Percentiles rank a stretch among this genome's conserved stretches.
These are phyloP conservation scores for Sordariomycetes sp. DNA, from an alignment of 2,329 filamentous ascomycete species.

Conservation along the genomic window DNA sequence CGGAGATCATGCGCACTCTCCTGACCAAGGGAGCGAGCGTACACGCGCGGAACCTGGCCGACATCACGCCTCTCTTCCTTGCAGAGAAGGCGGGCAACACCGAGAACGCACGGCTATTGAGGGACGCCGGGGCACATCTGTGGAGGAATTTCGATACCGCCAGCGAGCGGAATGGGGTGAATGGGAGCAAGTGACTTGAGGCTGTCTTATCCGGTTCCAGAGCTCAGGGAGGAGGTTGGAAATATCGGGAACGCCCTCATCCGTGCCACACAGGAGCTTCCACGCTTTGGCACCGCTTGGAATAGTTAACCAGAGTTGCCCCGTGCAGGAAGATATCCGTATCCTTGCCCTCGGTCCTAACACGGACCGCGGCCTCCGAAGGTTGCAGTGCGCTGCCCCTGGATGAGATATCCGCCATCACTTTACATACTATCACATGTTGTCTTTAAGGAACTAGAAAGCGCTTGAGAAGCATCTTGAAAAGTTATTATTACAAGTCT, in stretches of 20 bases:
- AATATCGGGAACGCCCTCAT: too few relatives aligned
- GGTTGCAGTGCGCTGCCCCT: too few relatives aligned
- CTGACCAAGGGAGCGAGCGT: slow-evolving; percentile 54
- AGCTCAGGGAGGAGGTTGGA: not conserved
- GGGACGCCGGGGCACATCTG: slow-evolving; percentile 48
- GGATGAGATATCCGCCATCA: too few relatives aligned
- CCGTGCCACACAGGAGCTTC: too few relatives aligned
- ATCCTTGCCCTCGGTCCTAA: too few relatives aligned
- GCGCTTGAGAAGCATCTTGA: not conserved
- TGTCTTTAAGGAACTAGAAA: too few relatives aligned
- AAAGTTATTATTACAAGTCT: not conserved
- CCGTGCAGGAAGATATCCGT: too few relatives aligned
- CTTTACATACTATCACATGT: too few relatives aligned
- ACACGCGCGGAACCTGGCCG: slow-evolving; percentile 52
- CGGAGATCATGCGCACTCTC: slow-evolving; percentile 46
- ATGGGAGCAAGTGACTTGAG: not conserved
- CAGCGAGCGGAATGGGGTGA: not conserved
- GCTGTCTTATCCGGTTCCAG: not conserved
- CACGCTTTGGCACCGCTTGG: too few relatives aligned
- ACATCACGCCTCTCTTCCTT: slow-evolving; percentile 56
- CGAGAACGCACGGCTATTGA: slow-evolving; percentile 42
- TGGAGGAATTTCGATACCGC: slow-evolving; percentile 21
- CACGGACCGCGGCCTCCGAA: too few relatives aligned
- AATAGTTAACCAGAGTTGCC: too few relatives aligned
- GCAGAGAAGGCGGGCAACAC: slow-evolving; percentile 46